Evolutionary conservation across 2,329 filamentous ascomycete species (phyloP), one percentile per base, ranked within the genome.

Genomic region (Trichoderma atrobrunneum): DNA sequence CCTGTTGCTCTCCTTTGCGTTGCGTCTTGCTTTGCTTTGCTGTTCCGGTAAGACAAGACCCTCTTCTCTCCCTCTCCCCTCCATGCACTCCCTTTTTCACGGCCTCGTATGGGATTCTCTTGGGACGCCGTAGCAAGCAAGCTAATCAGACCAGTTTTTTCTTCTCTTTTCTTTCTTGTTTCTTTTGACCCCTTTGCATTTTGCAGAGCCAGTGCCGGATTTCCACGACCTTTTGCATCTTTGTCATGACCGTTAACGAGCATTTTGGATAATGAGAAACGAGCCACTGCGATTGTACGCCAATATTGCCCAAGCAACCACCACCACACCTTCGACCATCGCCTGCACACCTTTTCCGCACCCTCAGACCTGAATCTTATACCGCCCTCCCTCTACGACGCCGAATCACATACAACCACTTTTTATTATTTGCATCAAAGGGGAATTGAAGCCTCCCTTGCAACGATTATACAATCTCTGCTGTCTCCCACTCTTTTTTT

Each of bases 221-320:
- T 36, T 68, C 18, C 48, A 72, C 70, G 43, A 73, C 56, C 51
- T 72, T 71, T 67, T 67, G 57, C 72, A 69, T 71, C 72, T 34
- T 48, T 72, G 56, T 73, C 56, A 73, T 72, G 72, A 73, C 63
- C 68, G 56, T 71, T 69, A 34, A 73, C 72, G 72, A 73, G 51
- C 63, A 67, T 63, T 54, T 67, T 73, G 72, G 68, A 73, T 73
- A 72, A 73, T 69, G 72, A 73, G 66, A 71, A 72, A 73, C 72
- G 72, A 73, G 68, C 72, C 72, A 61, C 62, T 72, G 72, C 69
- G 63, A 73, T 67, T 72, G 56, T 72, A 51, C 54, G 61, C 36
- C 39, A 57, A 54, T 62, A 39, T 62, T 70, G 32, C 65, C 66
- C 56, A 57, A 72, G 39, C 71, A 61, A 60, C 70, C 66, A 54